These are phyloP conservation scores for Aristolochia californica DNA, from an alignment of 164 flowering plant species.

Conservation along the genomic window DNA sequence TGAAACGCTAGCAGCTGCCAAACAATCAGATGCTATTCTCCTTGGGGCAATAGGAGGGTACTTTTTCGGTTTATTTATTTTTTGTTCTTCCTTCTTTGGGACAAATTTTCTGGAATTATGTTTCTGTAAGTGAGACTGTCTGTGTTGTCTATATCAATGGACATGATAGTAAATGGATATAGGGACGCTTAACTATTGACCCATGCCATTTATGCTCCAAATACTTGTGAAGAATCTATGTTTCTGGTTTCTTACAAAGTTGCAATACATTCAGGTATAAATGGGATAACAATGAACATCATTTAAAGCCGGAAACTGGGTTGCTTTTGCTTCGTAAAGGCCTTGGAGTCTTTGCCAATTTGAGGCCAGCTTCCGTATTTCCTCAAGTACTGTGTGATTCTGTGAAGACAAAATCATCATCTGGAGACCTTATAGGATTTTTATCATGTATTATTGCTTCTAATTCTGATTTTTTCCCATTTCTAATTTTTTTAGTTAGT, in stretches of 20 bases:
- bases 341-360: slow-evolving; percentile 89
- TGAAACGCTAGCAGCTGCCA: slow-evolving; percentile 72
- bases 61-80: no score
- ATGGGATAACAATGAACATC: slow-evolving; percentile 85
- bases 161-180: neutral
- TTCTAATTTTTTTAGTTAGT: slow-evolving; percentile 48
- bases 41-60: slow-evolving; percentile 99
- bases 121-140: neutral
- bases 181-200: no score
- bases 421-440: neutral
- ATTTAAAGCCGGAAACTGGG: slow-evolving; percentile 97
- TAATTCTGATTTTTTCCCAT: neutral
- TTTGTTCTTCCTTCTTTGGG: neutral
- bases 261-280: slow-evolving; percentile 47
- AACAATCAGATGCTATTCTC: slow-evolving; percentile 80
- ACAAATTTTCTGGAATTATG: neutral
- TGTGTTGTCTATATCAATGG: neutral
- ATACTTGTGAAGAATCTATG: no score
- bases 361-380: slow-evolving; percentile 87
- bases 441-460: neutral
- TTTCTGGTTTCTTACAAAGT: neutral
- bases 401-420: neutral
- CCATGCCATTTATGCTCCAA: no score
- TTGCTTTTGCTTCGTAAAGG: slow-evolving; percentile 84
- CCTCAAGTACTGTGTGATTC: slow-evolving; percentile 58